Conservation (phyloP, 306 rosid genomes). For the Styphnolobium japonicum region DNA sequence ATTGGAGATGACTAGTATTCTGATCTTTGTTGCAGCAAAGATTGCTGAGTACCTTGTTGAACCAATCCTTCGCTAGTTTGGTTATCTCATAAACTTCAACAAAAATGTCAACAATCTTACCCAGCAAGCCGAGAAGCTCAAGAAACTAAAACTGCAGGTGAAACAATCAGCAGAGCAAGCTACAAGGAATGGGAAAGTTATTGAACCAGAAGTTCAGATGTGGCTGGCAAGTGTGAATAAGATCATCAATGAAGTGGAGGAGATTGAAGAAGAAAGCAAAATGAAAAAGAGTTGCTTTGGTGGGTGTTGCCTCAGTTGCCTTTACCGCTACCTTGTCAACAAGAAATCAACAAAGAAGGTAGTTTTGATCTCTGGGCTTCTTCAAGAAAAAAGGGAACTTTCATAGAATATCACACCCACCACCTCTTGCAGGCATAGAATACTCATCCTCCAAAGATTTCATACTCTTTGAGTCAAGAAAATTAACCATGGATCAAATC, state of each 20-base stretch:
- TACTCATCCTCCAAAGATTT: neutral
- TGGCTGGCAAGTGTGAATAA: neutral
- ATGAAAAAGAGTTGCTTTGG: neutral
- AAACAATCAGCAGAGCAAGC: neutral
- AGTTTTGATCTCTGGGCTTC: neutral
- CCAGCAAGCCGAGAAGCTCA: neutral
- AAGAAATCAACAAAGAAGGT: slow-evolving; percentile 3
- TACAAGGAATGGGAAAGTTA: neutral
- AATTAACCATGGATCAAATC: neutral
- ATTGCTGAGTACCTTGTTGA: neutral
- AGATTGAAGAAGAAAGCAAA: neutral
- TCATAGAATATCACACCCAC: neutral
- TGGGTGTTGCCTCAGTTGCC: slow-evolving; percentile 4
- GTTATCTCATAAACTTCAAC: neutral
- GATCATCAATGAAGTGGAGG: neutral
- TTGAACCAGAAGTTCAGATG: neutral
- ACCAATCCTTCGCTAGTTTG: neutral
- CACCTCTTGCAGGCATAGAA: slow-evolving; percentile 6
- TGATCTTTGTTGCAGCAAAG: neutral
- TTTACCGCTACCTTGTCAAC: neutral
- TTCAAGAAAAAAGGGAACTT: neutral
- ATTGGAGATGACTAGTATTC: neutral
- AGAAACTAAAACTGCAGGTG: neutral
- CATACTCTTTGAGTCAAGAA: neutral
- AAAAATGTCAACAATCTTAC: neutral